Percentiles rank a stretch among this genome's conserved stretches.
Conservation (phyloP, 768 basidiomycete genomes). For the Pisolithus albus region DNA sequence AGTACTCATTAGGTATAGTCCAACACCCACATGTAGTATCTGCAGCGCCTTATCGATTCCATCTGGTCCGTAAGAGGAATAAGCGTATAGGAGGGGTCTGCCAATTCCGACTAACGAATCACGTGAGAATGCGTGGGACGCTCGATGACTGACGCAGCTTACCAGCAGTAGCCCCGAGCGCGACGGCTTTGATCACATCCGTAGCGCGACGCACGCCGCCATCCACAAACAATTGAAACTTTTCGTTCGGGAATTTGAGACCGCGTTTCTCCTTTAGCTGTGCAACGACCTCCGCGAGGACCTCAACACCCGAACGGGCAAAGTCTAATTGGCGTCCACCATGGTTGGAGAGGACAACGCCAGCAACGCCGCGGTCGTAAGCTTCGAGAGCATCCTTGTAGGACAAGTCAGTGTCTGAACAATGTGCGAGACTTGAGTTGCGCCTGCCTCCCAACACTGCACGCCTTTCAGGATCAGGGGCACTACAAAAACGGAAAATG, state of each 20-base stretch:
- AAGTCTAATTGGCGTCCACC: conserved; percentile 76
- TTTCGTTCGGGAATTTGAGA: conserved; percentile 66
- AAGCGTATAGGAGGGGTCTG: conserved; percentile 83
- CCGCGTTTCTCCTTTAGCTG: conserved; percentile 63
- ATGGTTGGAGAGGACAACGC: conserved; percentile 83
- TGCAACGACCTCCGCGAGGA: conserved; percentile 79
- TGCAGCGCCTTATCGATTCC: conserved; percentile 81
- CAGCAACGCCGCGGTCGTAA: conserved; percentile 66
- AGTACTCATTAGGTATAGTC: neutral
- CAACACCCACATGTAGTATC: conserved; percentile 55
- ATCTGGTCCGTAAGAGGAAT: conserved; percentile 80
- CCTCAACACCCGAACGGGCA: conserved; percentile 81
- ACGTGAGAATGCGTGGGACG: conserved; percentile 5
- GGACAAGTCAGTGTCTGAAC: neutral
- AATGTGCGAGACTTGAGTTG: conserved; percentile 1
- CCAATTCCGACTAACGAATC: conserved; percentile 61
- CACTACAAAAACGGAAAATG: conserved; percentile 42
- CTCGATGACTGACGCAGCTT: conserved; percentile 2
- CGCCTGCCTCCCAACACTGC: conserved; percentile 67
- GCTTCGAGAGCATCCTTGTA: conserved; percentile 73
- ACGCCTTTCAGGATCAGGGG: conserved; percentile 89
- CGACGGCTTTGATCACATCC: conserved; percentile 83
- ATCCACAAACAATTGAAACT: conserved; percentile 84
- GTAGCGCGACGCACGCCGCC: conserved; percentile 92
- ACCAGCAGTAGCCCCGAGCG: conserved; percentile 86